phyloP scores from a whole-genome alignment of 1,139 yeast genomes.

The Pichia sp. region DNA sequence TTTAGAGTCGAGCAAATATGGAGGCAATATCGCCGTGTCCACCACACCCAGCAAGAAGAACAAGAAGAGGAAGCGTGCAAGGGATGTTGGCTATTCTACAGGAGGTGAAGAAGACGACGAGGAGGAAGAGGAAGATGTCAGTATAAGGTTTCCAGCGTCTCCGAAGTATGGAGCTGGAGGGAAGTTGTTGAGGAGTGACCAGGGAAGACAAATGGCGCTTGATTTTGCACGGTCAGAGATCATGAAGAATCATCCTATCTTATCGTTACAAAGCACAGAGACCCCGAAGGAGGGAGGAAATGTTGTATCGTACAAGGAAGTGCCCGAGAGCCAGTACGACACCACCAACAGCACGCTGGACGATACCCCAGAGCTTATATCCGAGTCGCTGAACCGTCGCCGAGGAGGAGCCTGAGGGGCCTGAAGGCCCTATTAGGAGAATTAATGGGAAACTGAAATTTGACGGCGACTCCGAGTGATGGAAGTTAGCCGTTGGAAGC shows the following conservation, averaged over 20 bases:
- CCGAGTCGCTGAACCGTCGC: conserved; percentile 4
- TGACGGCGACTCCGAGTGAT: too few relatives aligned
- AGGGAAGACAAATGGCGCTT: conserved; percentile 27
- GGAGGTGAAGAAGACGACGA: not conserved
- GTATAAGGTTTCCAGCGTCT: conserved; percentile 50
- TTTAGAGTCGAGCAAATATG: conserved; percentile 27
- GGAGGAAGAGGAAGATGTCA: conserved; percentile 26
- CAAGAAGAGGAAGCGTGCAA: not conserved
- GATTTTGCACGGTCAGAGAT: conserved; percentile 27
- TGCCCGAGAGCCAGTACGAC: not conserved
- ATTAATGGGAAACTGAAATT: not conserved
- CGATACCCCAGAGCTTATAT: conserved; percentile 10
- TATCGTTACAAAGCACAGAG: conserved; percentile 10
- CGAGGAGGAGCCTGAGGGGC: too few relatives aligned
- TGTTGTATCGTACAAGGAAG: too few relatives aligned
- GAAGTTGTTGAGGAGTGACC: conserved; percentile 22
- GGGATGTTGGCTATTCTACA: not conserved
- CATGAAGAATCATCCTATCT: conserved; percentile 18
- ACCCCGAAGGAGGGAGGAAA: too few relatives aligned
- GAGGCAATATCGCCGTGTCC: not conserved
- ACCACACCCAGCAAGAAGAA: not conserved
- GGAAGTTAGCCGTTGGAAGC: too few relatives aligned
- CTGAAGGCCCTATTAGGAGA: too few relatives aligned
- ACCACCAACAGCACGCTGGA: conserved; percentile 11
- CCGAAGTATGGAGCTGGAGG: conserved; percentile 42